Evolutionary conservation across 352 stramenopile genomes (phyloP).

Genomic region (Globisporangium okanoganense): DNA sequence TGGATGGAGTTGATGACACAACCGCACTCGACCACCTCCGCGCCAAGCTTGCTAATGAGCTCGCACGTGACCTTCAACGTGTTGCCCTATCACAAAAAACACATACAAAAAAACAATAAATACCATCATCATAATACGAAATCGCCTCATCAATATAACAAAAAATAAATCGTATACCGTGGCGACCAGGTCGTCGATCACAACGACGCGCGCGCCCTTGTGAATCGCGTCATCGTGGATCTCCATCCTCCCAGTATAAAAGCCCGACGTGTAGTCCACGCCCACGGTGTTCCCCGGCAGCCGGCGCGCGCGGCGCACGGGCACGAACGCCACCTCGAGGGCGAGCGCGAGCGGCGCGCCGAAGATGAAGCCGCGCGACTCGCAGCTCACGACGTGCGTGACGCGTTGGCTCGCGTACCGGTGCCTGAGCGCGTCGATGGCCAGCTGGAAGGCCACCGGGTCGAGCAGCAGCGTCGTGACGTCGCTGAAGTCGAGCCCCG

Average conservation of each 20-base stretch:
- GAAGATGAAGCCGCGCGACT: constrained; percentile 82
- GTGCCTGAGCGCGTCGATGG: constrained; percentile 62
- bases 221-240: constrained; percentile 81
- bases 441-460: constrained; percentile 64
- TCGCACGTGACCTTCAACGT: constrained; percentile 79
- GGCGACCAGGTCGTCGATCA: constrained; percentile 79
- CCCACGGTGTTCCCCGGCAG: constrained; percentile 67
- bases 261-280: constrained; percentile 79
- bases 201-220: constrained; percentile 58
- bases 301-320: constrained; percentile 56
- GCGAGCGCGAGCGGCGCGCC: constrained; percentile 67
- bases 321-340: constrained; percentile 63
- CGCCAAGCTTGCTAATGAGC: constrained; percentile 65
- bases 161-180: constrained; percentile 41
- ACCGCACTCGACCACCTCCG: constrained; percentile 71
- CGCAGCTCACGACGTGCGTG: constrained; percentile 79
- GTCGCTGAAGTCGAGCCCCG: constrained; percentile 61
- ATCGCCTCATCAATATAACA: no score
- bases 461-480: constrained; percentile 73
- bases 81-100: constrained; percentile 42
- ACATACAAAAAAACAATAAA: constrained; percentile 7
- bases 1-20: constrained; percentile 70
- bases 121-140: not conserved
- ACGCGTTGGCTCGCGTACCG: constrained; percentile 55
- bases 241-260: constrained; percentile 69